phyloP scores from a whole-genome alignment of 495 filamentous ascomycete genomes.

The Tuber melanosporum region DNA sequence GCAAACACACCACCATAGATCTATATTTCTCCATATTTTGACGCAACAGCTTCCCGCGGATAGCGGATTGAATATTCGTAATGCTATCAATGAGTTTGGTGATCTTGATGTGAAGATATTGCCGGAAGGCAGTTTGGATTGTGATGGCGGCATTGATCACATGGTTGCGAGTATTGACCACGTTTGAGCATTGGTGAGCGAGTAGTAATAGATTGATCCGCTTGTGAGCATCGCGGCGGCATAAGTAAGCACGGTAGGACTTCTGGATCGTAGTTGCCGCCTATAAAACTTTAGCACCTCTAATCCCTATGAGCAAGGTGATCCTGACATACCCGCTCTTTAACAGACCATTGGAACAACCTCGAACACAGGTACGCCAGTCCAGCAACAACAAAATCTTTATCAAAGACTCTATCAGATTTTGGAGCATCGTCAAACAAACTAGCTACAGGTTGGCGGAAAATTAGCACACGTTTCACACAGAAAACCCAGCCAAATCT shows the following conservation, averaged over 20 bases:
- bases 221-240: constrained; percentile 38
- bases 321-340: constrained; percentile 22
- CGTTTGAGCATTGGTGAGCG: constrained; percentile 47
- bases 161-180: constrained; percentile 45
- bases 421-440: constrained; percentile 39
- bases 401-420: constrained; percentile 44
- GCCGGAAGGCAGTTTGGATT: constrained; percentile 48
- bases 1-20: constrained; percentile 7
- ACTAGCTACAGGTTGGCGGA: constrained; percentile 37
- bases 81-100: constrained; percentile 29
- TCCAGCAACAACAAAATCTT: constrained; percentile 51
- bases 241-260: constrained; percentile 45
- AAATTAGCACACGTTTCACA: constrained; percentile 9
- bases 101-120: constrained; percentile 36
- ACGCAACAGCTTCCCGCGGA: constrained; percentile 32
- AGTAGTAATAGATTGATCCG: constrained; percentile 47
- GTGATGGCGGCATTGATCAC: constrained; percentile 51
- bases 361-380: constrained; percentile 60
- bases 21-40: constrained; percentile 7
- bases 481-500: constrained; percentile 21
- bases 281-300: constrained; percentile 35
- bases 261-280: constrained; percentile 49
- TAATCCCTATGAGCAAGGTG: background rate
- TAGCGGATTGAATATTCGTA: constrained; percentile 32
- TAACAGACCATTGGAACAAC: constrained; percentile 50